Evolutionary conservation across 768 basidiomycete genomes (phyloP), one percentile per base, ranked within the genome.

Genomic region (Amanita brunnescens): DNA sequence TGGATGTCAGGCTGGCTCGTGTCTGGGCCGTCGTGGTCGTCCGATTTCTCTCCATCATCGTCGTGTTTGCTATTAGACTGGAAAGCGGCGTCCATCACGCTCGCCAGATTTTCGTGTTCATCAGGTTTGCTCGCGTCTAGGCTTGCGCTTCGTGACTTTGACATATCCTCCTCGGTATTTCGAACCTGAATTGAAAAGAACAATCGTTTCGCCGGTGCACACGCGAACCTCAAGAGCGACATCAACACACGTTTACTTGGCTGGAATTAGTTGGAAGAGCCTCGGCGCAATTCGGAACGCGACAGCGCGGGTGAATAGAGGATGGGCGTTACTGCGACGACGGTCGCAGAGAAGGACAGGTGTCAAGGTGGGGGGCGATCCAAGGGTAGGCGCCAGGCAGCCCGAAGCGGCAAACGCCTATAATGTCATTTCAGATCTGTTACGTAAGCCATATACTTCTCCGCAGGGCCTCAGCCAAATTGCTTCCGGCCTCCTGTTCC

Each of bases 111-210:
- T 53, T 64, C 61, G 26, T 58, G 54, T 35, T 55, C 62, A 52
- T 59, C 62, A 49, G 62, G 57, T 44, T 67, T 66, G 55, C 67
- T 66, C 59, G 66, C 67, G 56, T 66, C 68, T 45, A 67, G 56
- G 59, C 61, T 65, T 46, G 66, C 63, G 58, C 69, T 70, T 55
- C 64, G 59, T 41, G 62, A 63, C 60, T 61, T 68, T 35, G 70
- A 68, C 66, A 68, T 68, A 16, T 49, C 49, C 55, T 39, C 38
- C 42, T 41, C 48, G 45, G 52, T 51, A 16, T 35, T 51, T 39
- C 18, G 40, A 23, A 51, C 50, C 50, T 51, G 50, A 41, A 51
- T 40, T 43, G 50, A 51, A 44, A 51, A 59, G 56, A 54, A 56
- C 58, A 61, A 56, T 54, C 58, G 58, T 51, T 51, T 58, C 57